Percentiles rank a stretch among this genome's conserved stretches.
phyloP scores from a whole-genome alignment of 1,284 basidiomycete genomes.

The Cystobasidium sp. region DNA sequence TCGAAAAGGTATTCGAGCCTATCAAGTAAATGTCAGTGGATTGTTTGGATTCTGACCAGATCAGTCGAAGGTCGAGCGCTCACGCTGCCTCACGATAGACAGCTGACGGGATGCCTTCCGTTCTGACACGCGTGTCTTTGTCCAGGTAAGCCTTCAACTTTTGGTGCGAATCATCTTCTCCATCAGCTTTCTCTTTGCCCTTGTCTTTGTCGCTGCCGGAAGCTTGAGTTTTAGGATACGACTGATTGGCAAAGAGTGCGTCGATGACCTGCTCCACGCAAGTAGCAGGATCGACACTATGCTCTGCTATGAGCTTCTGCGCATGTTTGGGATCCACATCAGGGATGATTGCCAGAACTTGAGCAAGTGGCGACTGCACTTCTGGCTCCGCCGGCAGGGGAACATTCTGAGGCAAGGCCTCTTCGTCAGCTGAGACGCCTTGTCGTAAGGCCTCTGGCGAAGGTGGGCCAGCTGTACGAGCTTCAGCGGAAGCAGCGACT shows the following conservation, averaged over 20 bases:
- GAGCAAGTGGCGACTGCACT: slow-evolving; percentile 1
- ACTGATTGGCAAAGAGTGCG: slow-evolving; percentile 7
- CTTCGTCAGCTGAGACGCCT: too few species aligned
- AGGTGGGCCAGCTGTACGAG: too few species aligned
- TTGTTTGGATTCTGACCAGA: not conserved
- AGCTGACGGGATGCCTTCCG: not conserved
- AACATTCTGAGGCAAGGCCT: not conserved
- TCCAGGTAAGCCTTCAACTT: slow-evolving; percentile 9
- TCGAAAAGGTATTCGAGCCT: slow-evolving; percentile 32
- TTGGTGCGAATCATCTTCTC: not conserved
- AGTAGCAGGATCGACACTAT: slow-evolving; percentile 1
- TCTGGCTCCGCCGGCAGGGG: slow-evolving; percentile 5
- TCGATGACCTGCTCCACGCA: slow-evolving; percentile 42
- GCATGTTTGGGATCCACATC: slow-evolving; percentile 27
- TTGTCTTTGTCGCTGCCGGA: slow-evolving; percentile 1
- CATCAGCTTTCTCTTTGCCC: not conserved
- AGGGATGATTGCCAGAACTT: slow-evolving; percentile 29
- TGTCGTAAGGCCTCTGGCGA: too few species aligned
- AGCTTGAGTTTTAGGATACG: slow-evolving; percentile 25
- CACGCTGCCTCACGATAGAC: slow-evolving; percentile 20
- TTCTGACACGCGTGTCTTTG: slow-evolving; percentile 8
- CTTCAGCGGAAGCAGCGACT: too few species aligned
- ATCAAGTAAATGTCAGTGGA: not conserved
- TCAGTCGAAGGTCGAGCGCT: not conserved
- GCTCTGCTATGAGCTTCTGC: slow-evolving; percentile 5